phyloP scores from a whole-genome alignment of 2,329 filamentous ascomycete genomes.

The Phialophora chinensis region DNA sequence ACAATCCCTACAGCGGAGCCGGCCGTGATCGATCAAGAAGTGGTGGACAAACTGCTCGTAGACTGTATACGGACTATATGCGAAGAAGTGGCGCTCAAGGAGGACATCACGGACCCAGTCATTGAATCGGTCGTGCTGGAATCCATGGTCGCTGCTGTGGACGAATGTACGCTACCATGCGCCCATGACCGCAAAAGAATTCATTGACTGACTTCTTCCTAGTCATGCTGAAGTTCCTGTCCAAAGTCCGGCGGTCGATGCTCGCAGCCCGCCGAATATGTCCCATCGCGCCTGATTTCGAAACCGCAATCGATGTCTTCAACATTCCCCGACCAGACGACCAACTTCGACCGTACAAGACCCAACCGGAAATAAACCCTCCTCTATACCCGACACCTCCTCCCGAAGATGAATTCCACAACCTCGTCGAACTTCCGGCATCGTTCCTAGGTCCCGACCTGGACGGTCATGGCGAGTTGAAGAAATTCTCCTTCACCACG shows the following conservation, averaged over 20 bases:
- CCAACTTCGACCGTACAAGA: slow-evolving; percentile 38
- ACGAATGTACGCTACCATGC: slow-evolving; percentile 60
- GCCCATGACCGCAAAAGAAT: neutral
- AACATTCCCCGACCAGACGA: slow-evolving; percentile 43
- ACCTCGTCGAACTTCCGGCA: slow-evolving; percentile 42
- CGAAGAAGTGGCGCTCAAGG: slow-evolving; percentile 37
- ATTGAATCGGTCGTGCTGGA: slow-evolving; percentile 62
- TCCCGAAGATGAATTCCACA: slow-evolving; percentile 47
- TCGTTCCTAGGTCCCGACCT: slow-evolving; percentile 60
- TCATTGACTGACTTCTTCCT: slow-evolving; percentile 35
- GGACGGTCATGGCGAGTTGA: slow-evolving; percentile 54
- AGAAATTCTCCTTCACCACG: slow-evolving; percentile 61
- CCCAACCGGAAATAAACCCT: slow-evolving; percentile 42
- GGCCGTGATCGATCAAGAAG: slow-evolving; percentile 57
- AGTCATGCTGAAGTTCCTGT: slow-evolving; percentile 58
- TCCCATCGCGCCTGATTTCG: slow-evolving; percentile 65
- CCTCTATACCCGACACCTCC: slow-evolving; percentile 49
- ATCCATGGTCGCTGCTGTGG: slow-evolving; percentile 59
- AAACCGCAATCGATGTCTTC: slow-evolving; percentile 56
- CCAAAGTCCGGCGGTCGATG: slow-evolving; percentile 64
- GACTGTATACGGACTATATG: slow-evolving; percentile 57
- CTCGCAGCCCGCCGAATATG: slow-evolving; percentile 59
- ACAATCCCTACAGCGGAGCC: slow-evolving; percentile 45
- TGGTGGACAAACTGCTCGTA: slow-evolving; percentile 61
- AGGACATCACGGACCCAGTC: slow-evolving; percentile 43